A percentile compares a stretch with the other conserved stretches of the same genome.
Conservation (phyloP, 2,329 filamentous ascomycete species). For the Beauveria sp. region DNA sequence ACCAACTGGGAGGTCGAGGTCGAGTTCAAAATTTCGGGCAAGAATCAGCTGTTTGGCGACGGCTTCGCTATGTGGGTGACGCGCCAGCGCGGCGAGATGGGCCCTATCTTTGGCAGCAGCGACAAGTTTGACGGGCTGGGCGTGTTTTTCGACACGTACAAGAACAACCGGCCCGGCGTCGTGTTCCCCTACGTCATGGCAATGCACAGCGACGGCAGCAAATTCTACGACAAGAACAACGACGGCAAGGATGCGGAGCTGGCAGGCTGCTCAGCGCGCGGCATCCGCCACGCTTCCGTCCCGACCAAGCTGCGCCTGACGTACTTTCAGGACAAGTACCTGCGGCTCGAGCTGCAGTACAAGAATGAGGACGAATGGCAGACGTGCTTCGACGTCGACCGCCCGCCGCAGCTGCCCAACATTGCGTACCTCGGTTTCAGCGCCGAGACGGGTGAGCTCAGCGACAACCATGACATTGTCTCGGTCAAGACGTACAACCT, state of each 20-base stretch:
- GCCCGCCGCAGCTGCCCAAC: constrained; percentile 68
- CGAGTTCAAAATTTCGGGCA: constrained; percentile 88
- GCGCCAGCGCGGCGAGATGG: constrained; percentile 74
- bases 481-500: constrained; percentile 80
- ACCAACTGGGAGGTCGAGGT: constrained; percentile 99
- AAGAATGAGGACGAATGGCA: constrained; percentile 84
- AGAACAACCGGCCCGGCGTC: constrained; percentile 94
- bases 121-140: constrained; percentile 92
- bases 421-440: constrained; percentile 70
- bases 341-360: constrained; percentile 90
- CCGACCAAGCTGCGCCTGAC: constrained; percentile 83
- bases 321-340: constrained; percentile 92
- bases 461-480: constrained; percentile 96
- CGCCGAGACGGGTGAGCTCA: constrained; percentile 90
- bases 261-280: constrained; percentile 89
- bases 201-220: constrained; percentile 90
- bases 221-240: constrained; percentile 81
- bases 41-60: constrained; percentile 86
- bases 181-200: constrained; percentile 98
- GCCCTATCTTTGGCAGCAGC: constrained; percentile 77
- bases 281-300: constrained; percentile 70
- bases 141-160: constrained; percentile 97
- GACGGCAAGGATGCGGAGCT: constrained; percentile 92
- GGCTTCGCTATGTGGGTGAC: constrained; percentile 98
- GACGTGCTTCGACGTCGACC: constrained; percentile 71